phyloP scores from a whole-genome alignment of 352 stramenopile species.

The Globisporangium solare region DNA sequence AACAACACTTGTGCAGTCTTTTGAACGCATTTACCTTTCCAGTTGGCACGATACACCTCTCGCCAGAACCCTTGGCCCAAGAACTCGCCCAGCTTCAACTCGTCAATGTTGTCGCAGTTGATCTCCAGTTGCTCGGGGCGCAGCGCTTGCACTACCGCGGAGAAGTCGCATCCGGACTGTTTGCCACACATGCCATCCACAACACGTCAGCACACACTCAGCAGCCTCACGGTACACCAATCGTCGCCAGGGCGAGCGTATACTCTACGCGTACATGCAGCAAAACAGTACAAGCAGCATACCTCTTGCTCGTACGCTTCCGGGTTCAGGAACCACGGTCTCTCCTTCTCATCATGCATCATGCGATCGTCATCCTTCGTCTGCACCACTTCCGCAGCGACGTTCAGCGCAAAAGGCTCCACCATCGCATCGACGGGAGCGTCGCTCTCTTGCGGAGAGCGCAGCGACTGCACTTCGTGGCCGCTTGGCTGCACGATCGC shows the following conservation, averaged over 20 bases:
- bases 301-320: constrained; percentile 42
- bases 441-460: neutral
- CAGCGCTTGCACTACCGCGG: constrained; percentile 43
- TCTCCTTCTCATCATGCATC: constrained; percentile 9
- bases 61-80: constrained; percentile 70
- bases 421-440: neutral
- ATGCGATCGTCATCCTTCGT: constrained; percentile 3
- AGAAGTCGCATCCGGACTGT: constrained; percentile 67
- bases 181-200: neutral
- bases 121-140: constrained; percentile 56
- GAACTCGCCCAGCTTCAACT: constrained; percentile 44
- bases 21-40: constrained; percentile 41
- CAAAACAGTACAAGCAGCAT: neutral
- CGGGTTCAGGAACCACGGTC: constrained; percentile 50
- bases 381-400: neutral
- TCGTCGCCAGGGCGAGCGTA: no score
- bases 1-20: no score
- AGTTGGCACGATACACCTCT: constrained; percentile 61
- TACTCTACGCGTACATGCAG: no score
- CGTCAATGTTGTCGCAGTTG: constrained; percentile 62
- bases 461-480: constrained; percentile 11
- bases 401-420: neutral
- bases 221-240: no score
- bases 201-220: neutral
- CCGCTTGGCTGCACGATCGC: constrained; percentile 17